These are phyloP conservation scores for Brassica balearica DNA, from an alignment of 441 rosid genomes.

Conservation along the genomic window DNA sequence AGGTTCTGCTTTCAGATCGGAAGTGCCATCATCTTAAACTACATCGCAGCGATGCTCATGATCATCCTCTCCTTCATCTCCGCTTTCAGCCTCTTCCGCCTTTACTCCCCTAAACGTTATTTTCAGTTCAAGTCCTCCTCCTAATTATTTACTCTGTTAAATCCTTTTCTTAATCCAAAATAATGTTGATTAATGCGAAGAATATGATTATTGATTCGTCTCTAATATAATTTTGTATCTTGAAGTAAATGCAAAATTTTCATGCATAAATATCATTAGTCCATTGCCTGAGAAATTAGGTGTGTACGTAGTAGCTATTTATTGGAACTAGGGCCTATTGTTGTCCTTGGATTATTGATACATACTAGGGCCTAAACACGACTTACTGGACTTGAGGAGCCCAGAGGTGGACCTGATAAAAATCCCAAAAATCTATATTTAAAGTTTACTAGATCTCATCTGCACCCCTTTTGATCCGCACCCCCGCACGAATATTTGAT, in stretches of 20 bases:
- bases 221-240: neutral
- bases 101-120: slow-evolving; percentile 59
- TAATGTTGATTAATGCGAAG: slow-evolving; percentile 16
- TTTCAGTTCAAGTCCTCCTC: slow-evolving; percentile 48
- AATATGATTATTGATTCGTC: neutral
- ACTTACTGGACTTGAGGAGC: neutral
- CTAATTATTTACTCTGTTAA: slow-evolving; percentile 3
- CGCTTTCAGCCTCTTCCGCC: slow-evolving; percentile 69
- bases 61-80: slow-evolving; percentile 54
- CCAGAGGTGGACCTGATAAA: neutral
- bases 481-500: no score
- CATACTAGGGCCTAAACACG: no score
- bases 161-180: slow-evolving; percentile 14
- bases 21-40: slow-evolving; percentile 53
- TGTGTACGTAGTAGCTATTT: neutral
- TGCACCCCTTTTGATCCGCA: no score
- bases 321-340: no score
- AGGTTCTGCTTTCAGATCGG: slow-evolving; percentile 76
- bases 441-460: no score
- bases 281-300: slow-evolving; percentile 19
- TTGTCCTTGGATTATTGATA: no score
- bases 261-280: neutral
- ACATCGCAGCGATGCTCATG: slow-evolving; percentile 47
- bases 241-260: neutral
- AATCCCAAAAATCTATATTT: neutral